Conservation (phyloP, 176 grass and related monocot genomes). For the Microstegium vimineum region DNA sequence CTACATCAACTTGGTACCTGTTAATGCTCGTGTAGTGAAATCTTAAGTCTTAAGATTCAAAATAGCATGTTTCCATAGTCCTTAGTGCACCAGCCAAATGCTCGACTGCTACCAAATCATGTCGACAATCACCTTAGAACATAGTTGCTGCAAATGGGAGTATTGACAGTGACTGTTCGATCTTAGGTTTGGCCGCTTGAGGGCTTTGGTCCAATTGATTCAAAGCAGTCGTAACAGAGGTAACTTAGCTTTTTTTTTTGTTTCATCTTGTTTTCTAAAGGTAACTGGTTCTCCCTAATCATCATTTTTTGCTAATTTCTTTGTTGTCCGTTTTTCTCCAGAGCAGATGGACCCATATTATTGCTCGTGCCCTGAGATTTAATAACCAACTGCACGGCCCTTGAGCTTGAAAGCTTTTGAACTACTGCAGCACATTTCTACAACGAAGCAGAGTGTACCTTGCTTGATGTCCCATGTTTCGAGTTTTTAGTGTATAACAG, state of each 20-base stretch:
- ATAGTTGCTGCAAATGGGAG: no score
- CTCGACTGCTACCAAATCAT: no score
- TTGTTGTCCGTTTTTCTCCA: neutral
- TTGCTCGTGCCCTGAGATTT: neutral
- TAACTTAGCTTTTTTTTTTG: no score
- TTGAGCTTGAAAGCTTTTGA: neutral
- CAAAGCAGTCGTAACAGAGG: no score
- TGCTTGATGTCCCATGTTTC: neutral
- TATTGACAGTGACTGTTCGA: no score
- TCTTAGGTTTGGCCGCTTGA: no score
- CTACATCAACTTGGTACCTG: neutral
- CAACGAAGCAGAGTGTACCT: neutral
- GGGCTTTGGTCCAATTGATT: no score
- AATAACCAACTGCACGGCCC: neutral
- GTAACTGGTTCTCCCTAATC: no score
- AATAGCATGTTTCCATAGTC: neutral
- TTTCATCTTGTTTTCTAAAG: no score
- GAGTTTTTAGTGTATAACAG: no score
- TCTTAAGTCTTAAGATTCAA: neutral
- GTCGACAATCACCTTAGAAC: no score
- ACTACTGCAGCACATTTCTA: neutral
- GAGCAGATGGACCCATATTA: neutral
- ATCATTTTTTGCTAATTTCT: no score
- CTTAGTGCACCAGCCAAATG: neutral
- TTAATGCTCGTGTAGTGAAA: neutral